Evolutionary conservation across 2,329 filamentous ascomycete genomes (phyloP).

Genomic region (Cladosporium sp.): DNA sequence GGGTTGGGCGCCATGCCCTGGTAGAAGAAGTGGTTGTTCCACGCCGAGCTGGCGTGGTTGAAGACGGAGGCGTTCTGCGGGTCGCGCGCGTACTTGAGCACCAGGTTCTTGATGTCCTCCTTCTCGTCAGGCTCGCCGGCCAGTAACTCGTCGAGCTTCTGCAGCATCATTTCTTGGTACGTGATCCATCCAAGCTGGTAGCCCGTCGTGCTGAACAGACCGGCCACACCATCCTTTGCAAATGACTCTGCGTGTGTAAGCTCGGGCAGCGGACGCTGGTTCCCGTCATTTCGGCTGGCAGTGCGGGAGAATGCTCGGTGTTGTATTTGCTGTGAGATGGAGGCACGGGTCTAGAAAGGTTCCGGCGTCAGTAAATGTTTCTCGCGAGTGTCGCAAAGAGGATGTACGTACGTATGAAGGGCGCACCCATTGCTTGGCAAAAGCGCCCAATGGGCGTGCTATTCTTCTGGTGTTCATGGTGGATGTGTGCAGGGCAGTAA

Average conservation of each 20-base stretch:
- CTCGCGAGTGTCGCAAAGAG: background rate
- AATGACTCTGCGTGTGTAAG: slow-evolving; percentile 44
- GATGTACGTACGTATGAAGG: slow-evolving; percentile 22
- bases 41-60: slow-evolving; percentile 94
- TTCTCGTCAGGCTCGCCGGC: slow-evolving; percentile 63
- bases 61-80: slow-evolving; percentile 72
- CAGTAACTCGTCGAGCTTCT: slow-evolving; percentile 69
- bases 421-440: slow-evolving; percentile 24
- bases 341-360: slow-evolving; percentile 16
- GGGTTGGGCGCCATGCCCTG: slow-evolving; percentile 28
- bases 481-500: slow-evolving; percentile 10
- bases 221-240: slow-evolving; percentile 53
- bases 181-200: slow-evolving; percentile 75
- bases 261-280: slow-evolving; percentile 29
- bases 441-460: slow-evolving; percentile 20
- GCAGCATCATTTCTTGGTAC: slow-evolving; percentile 68
- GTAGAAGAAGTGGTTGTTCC: slow-evolving; percentile 89
- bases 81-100: slow-evolving; percentile 71
- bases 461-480: slow-evolving; percentile 28
- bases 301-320: slow-evolving; percentile 36
- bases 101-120: slow-evolving; percentile 58
- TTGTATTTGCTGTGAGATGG: slow-evolving; percentile 13
- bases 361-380: slow-evolving; percentile 1
- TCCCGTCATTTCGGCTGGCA: background rate
- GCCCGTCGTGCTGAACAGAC: slow-evolving; percentile 61